Evolutionary conservation across 106 monocot species (phyloP).

Genomic region (Ottelia alismoides): DNA sequence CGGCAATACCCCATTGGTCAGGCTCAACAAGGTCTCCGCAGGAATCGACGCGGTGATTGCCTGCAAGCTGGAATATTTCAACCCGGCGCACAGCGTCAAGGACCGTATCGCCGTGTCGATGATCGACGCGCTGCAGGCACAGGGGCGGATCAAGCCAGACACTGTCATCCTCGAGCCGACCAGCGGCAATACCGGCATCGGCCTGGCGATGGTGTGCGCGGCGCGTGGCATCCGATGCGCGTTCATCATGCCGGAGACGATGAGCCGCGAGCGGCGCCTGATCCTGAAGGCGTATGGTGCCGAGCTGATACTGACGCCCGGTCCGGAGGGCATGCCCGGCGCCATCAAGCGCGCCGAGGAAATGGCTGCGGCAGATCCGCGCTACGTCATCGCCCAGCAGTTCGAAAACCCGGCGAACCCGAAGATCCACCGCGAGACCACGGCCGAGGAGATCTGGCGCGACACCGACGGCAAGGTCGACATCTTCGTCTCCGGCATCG

Average conservation of each 20-base stretch:
- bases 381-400: conserved; percentile 8
- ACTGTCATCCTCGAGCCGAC: conserved; percentile 11
- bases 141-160: no score
- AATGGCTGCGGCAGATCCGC: conserved; percentile 2
- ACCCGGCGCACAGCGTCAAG: no score
- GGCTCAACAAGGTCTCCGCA: no score
- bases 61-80: no score
- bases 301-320: conserved; percentile 22
- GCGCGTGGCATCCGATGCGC: conserved; percentile 36
- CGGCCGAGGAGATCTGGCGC: neutral
- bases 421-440: no score
- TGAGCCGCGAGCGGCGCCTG: conserved; percentile 46
- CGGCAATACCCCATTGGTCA: no score
- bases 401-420: conserved; percentile 53
- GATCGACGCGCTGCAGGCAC: no score
- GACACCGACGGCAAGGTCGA: neutral
- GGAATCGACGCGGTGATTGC: no score
- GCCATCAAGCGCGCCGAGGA: conserved; percentile 38
- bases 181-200: conserved; percentile 8
- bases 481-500: conserved; percentile 6
- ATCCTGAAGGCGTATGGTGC: conserved; percentile 22
- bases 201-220: conserved; percentile 21
- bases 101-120: no score
- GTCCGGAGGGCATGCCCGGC: conserved; percentile 33
- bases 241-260: conserved; percentile 40